Evolutionary conservation across 345 rosid genomes (phyloP).

Genomic region (Rubroshorea leprosula): DNA sequence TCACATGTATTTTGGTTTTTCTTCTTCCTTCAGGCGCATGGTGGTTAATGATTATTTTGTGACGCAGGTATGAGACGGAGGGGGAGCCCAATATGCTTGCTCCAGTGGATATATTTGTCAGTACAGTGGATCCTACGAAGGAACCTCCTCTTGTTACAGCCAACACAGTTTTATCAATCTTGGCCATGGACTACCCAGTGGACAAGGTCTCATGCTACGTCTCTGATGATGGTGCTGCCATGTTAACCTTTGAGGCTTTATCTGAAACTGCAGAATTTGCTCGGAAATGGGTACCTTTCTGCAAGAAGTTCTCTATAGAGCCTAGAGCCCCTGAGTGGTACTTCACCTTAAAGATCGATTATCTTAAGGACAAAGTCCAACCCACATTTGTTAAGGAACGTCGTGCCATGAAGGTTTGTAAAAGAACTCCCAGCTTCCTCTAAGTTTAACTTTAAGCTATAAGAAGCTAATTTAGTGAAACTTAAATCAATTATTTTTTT

Average conservation of each 20-base stretch:
- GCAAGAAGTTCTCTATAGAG: conserved; percentile 63
- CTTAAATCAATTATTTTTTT: neutral
- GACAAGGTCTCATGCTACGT: conserved; percentile 93
- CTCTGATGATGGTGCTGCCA: conserved; percentile 95
- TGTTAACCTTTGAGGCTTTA: conserved; percentile 86
- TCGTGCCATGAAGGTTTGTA: conserved; percentile 86
- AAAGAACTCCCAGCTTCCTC: neutral
- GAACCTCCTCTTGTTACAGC: conserved; percentile 97
- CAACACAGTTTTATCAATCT: conserved; percentile 79
- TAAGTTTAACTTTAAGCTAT: neutral
- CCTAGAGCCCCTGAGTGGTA: conserved; percentile 80
- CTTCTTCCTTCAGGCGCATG: no score
- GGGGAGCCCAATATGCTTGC: conserved; percentile 86
- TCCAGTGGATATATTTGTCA: conserved; percentile 83
- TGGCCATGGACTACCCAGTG: conserved; percentile 94
- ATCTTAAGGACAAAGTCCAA: conserved; percentile 95
- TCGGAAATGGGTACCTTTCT: conserved; percentile 85
- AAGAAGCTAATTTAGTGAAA: neutral
- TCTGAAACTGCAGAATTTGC: conserved; percentile 82
- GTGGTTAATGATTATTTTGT: conserved; percentile 16
- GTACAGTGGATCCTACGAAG: conserved; percentile 98
- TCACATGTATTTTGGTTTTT: no score
- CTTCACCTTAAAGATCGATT: conserved; percentile 73
- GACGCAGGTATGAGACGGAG: conserved; percentile 77
- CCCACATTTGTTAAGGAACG: conserved; percentile 93